Evolutionary conservation across 495 filamentous ascomycete species (phyloP).

Genomic region (Podospora anserina): DNA sequence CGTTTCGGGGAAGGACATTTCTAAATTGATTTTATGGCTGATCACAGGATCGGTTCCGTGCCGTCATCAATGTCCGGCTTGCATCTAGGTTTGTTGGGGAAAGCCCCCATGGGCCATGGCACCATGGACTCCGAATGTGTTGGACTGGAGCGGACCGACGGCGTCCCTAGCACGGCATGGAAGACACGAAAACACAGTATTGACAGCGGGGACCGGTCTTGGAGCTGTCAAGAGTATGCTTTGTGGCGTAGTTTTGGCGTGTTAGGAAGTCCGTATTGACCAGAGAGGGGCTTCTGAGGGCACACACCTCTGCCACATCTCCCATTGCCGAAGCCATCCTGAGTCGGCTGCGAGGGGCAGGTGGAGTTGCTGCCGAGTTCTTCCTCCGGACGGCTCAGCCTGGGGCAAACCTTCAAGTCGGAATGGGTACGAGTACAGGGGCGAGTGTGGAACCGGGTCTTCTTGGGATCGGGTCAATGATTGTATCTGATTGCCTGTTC

Average conservation of each 20-base stretch:
- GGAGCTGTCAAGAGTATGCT: not conserved
- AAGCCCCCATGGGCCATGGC: not conserved
- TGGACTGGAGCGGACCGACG: not conserved
- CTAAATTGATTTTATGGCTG: not conserved
- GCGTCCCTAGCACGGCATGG: constrained; percentile 2
- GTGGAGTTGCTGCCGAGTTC: not conserved
- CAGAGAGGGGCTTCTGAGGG: not conserved
- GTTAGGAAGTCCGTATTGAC: not conserved
- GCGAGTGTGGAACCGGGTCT: not conserved
- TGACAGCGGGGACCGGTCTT: not conserved
- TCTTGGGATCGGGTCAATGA: constrained; percentile 8
- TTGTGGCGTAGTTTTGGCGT: not conserved
- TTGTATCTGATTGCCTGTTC: constrained; percentile 7
- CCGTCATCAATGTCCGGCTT: not conserved
- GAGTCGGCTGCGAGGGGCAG: not conserved
- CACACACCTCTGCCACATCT: not conserved
- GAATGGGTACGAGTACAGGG: not conserved
- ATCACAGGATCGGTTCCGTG: not conserved
- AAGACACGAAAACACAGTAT: not conserved
- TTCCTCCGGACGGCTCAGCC: not conserved
- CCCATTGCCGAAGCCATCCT: not conserved
- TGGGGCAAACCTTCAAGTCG: constrained; percentile 1
- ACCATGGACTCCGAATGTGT: not conserved
- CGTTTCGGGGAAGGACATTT: not conserved
- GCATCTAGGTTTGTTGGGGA: constrained; percentile 9